These are phyloP conservation scores for Friedmanniomyces simplex DNA, from an alignment of 495 filamentous ascomycete genomes.

Conservation along the genomic window DNA sequence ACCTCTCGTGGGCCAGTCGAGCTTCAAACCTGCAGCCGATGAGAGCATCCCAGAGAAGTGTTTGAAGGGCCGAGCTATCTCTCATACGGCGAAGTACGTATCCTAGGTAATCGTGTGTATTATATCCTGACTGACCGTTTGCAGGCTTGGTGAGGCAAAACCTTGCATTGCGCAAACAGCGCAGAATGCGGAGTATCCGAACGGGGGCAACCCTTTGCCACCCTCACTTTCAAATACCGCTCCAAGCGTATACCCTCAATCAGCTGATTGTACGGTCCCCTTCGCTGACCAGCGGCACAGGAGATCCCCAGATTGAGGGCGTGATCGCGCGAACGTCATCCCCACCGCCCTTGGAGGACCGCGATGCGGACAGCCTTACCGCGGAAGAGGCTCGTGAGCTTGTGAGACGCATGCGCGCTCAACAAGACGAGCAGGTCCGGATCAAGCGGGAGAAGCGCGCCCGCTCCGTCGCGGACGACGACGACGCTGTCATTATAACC, in stretches of 20 bases:
- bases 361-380: constrained; percentile 11
- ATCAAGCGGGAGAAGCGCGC: constrained; percentile 2
- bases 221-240: constrained; percentile 19
- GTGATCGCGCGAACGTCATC: constrained; percentile 19
- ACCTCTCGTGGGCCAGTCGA: background rate
- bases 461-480: background rate
- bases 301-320: constrained; percentile 21
- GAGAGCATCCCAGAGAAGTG: constrained; percentile 13
- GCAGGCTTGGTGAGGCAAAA: background rate
- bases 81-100: constrained; percentile 6
- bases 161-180: background rate
- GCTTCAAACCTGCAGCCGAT: background rate
- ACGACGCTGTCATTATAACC: background rate
- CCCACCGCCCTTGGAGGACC: constrained; percentile 20
- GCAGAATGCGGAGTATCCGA: background rate
- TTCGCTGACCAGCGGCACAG: background rate
- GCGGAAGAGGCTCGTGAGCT: constrained; percentile 15
- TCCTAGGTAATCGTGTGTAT: background rate
- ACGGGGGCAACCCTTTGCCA: constrained; percentile 12
- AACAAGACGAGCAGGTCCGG: background rate
- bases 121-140: background rate
- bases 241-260: constrained; percentile 4
- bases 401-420: constrained; percentile 6
- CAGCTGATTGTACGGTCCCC: background rate
- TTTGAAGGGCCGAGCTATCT: constrained; percentile 21